Conservation (phyloP, 306 rosid species). For the Lathyrus oleraceus region DNA sequence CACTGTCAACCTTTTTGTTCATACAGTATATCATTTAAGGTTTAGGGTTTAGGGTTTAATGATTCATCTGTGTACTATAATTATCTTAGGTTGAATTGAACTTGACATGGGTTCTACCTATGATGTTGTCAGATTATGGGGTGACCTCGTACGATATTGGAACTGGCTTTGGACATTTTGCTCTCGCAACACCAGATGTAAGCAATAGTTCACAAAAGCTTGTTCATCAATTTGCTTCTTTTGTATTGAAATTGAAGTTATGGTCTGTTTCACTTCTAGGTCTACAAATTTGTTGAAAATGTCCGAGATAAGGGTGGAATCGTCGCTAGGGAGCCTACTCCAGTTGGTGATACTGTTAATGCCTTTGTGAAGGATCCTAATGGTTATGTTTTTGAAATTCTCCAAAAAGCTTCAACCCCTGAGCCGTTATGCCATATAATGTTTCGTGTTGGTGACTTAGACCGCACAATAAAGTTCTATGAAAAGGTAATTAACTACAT, state of each 20-base stretch:
- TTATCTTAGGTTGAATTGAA: conserved; percentile 24
- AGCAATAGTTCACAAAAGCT: conserved; percentile 35
- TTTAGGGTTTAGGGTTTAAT: not conserved
- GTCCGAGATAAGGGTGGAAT: conserved; percentile 73
- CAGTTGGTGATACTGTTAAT: conserved; percentile 68
- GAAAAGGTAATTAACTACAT: conserved; percentile 61
- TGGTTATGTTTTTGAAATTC: conserved; percentile 80
- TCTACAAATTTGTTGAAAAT: conserved; percentile 73
- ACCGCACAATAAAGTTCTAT: conserved; percentile 83
- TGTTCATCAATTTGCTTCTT: conserved; percentile 14
- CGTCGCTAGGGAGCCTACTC: conserved; percentile 86
- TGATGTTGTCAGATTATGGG: conserved; percentile 67
- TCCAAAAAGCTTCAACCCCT: conserved; percentile 74
- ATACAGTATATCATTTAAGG: not conserved
- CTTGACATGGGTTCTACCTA: conserved; percentile 19
- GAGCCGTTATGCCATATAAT: conserved; percentile 93
- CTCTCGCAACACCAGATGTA: conserved; percentile 81
- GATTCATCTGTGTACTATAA: not conserved
- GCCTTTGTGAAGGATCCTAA: conserved; percentile 95
- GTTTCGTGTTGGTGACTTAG: conserved; percentile 96
- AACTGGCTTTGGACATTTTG: conserved; percentile 93
- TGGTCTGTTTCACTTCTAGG: conserved; percentile 46
- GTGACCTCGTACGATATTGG: conserved; percentile 85
- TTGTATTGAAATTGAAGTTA: conserved; percentile 28
- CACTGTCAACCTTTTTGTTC: conserved; percentile 20